phyloP scores from a whole-genome alignment of 1,139 yeast species.

The Hyphopichia khmerensis region DNA sequence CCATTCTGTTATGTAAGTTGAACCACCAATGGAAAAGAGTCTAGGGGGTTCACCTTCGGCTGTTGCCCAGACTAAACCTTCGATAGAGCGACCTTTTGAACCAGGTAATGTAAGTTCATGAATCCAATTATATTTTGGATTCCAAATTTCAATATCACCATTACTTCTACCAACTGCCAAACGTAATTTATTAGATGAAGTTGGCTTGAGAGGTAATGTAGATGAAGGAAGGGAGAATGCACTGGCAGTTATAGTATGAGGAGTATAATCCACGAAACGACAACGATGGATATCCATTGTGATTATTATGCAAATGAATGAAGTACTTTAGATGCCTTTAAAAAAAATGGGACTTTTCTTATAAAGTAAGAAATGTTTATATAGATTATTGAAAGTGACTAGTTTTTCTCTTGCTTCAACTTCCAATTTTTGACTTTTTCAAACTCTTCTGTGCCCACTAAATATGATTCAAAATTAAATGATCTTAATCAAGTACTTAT shows the following conservation, averaged over 20 bases:
- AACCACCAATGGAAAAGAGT: constrained; percentile 91
- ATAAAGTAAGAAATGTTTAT: no score
- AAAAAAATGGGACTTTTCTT: no score
- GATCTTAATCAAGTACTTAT: background rate
- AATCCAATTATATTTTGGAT: constrained; percentile 67
- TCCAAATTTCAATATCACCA: constrained; percentile 97
- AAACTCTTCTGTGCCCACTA: background rate
- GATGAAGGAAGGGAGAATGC: constrained; percentile 74
- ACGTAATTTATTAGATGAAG: constrained; percentile 38
- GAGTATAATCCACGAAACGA: constrained; percentile 86
- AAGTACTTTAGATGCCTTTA: background rate
- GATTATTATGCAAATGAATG: background rate
- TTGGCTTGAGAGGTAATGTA: background rate
- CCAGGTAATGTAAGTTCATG: constrained; percentile 69
- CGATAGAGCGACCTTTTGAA: constrained; percentile 79
- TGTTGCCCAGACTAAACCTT: constrained; percentile 80
- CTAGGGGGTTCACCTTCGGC: constrained; percentile 52
- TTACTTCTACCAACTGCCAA: constrained; percentile 91
- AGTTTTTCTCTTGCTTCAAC: background rate
- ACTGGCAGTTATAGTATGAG: constrained; percentile 80
- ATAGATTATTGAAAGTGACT: no score
- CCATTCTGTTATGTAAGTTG: constrained; percentile 93
- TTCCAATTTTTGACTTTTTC: no score
- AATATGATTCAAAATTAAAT: background rate
- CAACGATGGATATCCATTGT: constrained; percentile 81